Conservation (phyloP, 306 rosid species). For the Cotoneaster glaucophyllus region DNA sequence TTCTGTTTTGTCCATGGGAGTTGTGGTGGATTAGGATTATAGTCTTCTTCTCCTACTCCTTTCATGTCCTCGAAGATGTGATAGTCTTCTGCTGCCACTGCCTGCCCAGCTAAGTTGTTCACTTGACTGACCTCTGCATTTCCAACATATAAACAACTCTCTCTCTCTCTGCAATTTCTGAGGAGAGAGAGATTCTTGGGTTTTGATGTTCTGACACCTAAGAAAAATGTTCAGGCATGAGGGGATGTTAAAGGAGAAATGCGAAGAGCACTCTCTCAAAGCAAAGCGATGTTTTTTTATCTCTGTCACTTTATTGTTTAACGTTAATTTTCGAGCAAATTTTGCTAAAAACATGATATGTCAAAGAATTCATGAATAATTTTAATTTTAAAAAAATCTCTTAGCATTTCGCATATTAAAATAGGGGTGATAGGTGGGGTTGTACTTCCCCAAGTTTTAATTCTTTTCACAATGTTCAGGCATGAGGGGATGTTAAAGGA, state of each 20-base stretch:
- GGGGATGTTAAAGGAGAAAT: background rate
- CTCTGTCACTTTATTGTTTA: too few relatives aligned
- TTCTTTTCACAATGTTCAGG: conserved; percentile 5
- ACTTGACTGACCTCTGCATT: conserved; percentile 42
- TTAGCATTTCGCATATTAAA: too few relatives aligned
- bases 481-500: conserved; percentile 18
- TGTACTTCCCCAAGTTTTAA: too few relatives aligned
- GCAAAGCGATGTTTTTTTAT: too few relatives aligned
- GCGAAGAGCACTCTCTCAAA: too few relatives aligned
- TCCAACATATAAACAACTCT: conserved; percentile 38
- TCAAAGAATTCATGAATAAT: rapidly evolving
- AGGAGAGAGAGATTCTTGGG: conserved; percentile 20
- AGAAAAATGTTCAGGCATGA: conserved; percentile 40
- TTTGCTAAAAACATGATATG: too few relatives aligned
- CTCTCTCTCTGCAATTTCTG: background rate
- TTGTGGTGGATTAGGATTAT: conserved; percentile 18
- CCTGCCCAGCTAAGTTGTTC: background rate
- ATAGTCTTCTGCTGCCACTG: background rate
- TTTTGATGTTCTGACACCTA: conserved; percentile 33
- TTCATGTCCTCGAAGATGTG: conserved; percentile 46
- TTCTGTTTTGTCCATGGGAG: conserved; percentile 43
- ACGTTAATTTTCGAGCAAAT: too few relatives aligned
- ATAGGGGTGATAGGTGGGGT: too few relatives aligned
- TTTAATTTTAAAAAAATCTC: too few relatives aligned
- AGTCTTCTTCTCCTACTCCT: conserved; percentile 6